phyloP scores from a whole-genome alignment of 2,329 filamentous ascomycete species.

The Fusarium pilosicola region DNA sequence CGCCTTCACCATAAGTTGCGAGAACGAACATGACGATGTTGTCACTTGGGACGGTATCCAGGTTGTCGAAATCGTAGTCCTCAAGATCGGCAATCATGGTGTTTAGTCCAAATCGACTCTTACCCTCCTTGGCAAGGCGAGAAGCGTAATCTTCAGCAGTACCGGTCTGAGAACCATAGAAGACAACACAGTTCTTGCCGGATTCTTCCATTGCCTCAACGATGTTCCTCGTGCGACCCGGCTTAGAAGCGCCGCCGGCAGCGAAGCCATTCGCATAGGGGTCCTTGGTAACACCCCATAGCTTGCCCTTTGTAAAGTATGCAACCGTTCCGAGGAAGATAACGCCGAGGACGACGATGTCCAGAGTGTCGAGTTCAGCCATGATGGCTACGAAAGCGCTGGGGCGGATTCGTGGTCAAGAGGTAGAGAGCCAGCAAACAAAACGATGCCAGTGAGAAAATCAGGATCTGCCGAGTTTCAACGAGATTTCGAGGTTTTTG shows the following conservation, averaged over 20 bases:
- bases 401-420: conserved; percentile 6
- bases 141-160: conserved; percentile 99
- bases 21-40: conserved; percentile 95
- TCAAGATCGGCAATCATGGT: conserved; percentile 99
- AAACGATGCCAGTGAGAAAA: neutral
- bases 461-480: neutral
- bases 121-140: conserved; percentile 94
- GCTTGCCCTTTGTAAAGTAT: conserved; percentile 97
- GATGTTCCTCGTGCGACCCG: conserved; percentile 89
- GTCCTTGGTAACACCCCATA: conserved; percentile 90
- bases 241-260: conserved; percentile 75
- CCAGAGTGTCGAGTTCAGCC: conserved; percentile 96
- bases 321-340: conserved; percentile 89
- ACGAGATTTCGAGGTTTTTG: conserved; percentile 19
- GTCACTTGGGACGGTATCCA: conserved; percentile 88
- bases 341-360: conserved; percentile 87
- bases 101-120: conserved; percentile 93
- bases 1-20: conserved; percentile 97
- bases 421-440: neutral
- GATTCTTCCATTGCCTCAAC: conserved; percentile 95
- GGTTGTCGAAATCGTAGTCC: conserved; percentile 95
- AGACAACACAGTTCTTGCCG: conserved; percentile 96
- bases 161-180: conserved; percentile 98
- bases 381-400: conserved; percentile 62
- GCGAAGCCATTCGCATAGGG: conserved; percentile 83